phyloP scores from a whole-genome alignment of 345 rosid genomes.

The Noccaea caerulescens region DNA sequence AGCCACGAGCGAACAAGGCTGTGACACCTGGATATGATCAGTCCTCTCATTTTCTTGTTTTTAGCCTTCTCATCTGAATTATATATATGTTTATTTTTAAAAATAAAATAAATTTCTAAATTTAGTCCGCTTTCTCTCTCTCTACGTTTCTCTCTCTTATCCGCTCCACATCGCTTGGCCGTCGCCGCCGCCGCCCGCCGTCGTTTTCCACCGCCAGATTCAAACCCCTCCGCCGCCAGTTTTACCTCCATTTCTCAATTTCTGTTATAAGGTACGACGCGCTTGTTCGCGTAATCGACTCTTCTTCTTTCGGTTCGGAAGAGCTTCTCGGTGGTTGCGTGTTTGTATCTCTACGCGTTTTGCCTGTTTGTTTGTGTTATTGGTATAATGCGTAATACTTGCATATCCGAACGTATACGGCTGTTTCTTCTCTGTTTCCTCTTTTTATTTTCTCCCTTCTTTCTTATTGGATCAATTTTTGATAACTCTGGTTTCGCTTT shows the following conservation, averaged over 20 bases:
- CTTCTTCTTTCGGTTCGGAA: background rate
- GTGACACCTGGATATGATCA: constrained; percentile 30
- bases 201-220: constrained; percentile 19
- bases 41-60: constrained; percentile 28
- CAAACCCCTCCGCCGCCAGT: background rate
- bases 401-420: constrained; percentile 18
- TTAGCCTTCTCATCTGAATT: background rate
- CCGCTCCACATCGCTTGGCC: constrained; percentile 30
- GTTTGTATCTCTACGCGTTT: constrained; percentile 5
- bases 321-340: constrained; percentile 31
- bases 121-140: constrained; percentile 25
- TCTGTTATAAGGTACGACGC: constrained; percentile 8
- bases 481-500: constrained; percentile 9
- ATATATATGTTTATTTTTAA: background rate
- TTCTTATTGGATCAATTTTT: constrained; percentile 27
- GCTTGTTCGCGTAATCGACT: constrained; percentile 22
- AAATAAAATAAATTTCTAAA: constrained; percentile 11
- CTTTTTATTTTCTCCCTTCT: background rate
- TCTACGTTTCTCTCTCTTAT: constrained; percentile 38
- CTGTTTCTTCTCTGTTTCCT: constrained; percentile 8
- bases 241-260: constrained; percentile 4
- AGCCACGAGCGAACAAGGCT: background rate
- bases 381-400: background rate
- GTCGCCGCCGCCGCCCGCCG: constrained; percentile 27
- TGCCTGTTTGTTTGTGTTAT: constrained; percentile 8